Conservation (phyloP, 192 early-diverging fungal species). For the Dissophora globulifera region DNA sequence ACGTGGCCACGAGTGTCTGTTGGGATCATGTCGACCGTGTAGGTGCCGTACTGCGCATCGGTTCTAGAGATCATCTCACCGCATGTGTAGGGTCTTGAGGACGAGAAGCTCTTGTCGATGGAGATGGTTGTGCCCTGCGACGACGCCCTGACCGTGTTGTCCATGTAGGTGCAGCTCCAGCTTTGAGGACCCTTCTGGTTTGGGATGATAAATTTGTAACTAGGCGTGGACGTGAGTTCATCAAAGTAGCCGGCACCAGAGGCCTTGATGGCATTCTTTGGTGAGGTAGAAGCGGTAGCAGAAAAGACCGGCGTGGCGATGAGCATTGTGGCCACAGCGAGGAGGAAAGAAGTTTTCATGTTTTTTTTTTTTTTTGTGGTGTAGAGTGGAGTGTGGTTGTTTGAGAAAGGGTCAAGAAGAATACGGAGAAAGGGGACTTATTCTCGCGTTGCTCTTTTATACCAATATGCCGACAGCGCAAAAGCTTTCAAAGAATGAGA, state of each 20-base stretch:
- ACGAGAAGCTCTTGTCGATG: neutral
- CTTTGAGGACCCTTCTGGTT: neutral
- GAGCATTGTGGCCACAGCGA: too few relatives aligned
- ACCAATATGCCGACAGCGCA: too few relatives aligned
- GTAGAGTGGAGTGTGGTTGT: too few relatives aligned
- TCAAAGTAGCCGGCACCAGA: neutral
- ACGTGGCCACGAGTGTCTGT: conserved; percentile 13
- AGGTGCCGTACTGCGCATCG: conserved; percentile 12
- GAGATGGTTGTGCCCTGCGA: neutral
- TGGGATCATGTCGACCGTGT: conserved; percentile 36
- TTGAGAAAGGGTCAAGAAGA: too few relatives aligned
- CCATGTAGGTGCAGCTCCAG: conserved; percentile 22
- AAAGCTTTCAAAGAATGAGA: too few relatives aligned
- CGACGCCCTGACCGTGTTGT: neutral
- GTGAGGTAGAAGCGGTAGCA: neutral
- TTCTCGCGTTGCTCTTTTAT: too few relatives aligned
- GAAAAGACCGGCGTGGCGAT: neutral
- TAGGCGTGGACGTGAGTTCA: neutral
- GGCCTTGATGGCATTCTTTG: neutral
- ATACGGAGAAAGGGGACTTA: too few relatives aligned
- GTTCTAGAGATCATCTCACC: conserved; percentile 18
- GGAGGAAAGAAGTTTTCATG: too few relatives aligned
- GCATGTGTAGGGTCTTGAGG: conserved; percentile 11
- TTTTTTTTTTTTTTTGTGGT: too few relatives aligned
- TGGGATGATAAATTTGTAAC: conserved; percentile 19